Base-by-base conservation (phyloP, 257 asterid genomes). In the Haberlea rhodopensis region DNA sequence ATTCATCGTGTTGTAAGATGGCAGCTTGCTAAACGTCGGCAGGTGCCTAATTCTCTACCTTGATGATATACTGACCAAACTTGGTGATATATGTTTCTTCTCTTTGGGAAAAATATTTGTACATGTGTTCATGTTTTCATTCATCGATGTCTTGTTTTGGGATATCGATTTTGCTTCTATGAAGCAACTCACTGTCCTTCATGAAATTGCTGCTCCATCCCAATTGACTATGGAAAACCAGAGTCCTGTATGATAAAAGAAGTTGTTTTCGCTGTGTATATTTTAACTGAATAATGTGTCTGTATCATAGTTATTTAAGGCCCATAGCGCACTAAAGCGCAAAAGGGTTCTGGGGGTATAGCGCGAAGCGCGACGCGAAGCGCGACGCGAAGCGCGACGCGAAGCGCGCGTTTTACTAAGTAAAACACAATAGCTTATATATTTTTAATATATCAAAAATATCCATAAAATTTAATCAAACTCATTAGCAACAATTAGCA, bases 1-100 rank as follows among this genome's bases (percentile, higher is more conserved):
- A 75, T 89, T 64, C 99, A 92, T 53, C 97, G 95, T 67, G 99
- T 92, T 52, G 97, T 89, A n/a, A 87, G 97, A 74, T 37, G 46
- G 46, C 46, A 37, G 46, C 46, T 37, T 37, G 46, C 46, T 37
- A 37, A 37, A 37, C 76, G 91, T 48, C 97, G 80, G 71, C 97
- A 92, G 95, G 98, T 89, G 11, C 10, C 53, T 31, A 6, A 6
- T 18, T 53, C 22, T 66, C 62, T 40, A 21, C 25, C 62, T 60
- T 60, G 68, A 63, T 72, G 58, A 11, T 60, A 59, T 37, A 74
- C 40, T 66, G 54, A 6, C 26, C 16, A 37, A 37, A 37, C 10
- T 10, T 11, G n/a, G 11, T 37, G n/a, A 16, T 37, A 37, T 37
- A 37, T 37, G n/a, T 10, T 32, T 32, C 34, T 9, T 10, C n/a